These are phyloP conservation scores for Beauveria brongniartii DNA, from an alignment of 2,329 filamentous ascomycete species.

Conservation along the genomic window DNA sequence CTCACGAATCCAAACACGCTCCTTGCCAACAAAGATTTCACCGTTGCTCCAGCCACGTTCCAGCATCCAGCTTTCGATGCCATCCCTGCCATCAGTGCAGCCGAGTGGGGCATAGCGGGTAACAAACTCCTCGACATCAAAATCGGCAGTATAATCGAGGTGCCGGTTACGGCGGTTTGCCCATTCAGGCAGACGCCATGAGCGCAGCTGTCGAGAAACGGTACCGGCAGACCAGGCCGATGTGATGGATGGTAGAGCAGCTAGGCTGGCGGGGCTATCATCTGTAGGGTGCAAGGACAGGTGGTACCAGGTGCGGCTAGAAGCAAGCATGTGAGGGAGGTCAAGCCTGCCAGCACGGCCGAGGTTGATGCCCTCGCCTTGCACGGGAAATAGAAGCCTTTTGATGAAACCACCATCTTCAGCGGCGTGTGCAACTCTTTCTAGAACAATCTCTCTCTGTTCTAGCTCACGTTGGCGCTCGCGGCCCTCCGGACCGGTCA, in stretches of 20 bases:
- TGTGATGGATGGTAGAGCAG: slow-evolving; percentile 62
- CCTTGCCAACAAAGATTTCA: slow-evolving; percentile 82
- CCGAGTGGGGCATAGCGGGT: slow-evolving; percentile 75
- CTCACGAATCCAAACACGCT: slow-evolving; percentile 94
- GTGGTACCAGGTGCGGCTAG: slow-evolving; percentile 93
- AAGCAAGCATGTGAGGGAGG: slow-evolving; percentile 62
- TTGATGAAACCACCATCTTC: slow-evolving; percentile 78
- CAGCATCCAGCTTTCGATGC: slow-evolving; percentile 87
- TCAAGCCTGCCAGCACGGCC: slow-evolving; percentile 75
- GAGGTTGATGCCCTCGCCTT: slow-evolving; percentile 70
- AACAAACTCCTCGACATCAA: slow-evolving; percentile 86
- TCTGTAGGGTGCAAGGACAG: slow-evolving; percentile 87
- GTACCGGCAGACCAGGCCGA: slow-evolving; percentile 88
- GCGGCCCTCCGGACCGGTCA: slow-evolving; percentile 55
- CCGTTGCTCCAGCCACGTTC: slow-evolving; percentile 98
- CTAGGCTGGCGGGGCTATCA: slow-evolving; percentile 66
- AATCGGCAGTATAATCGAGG: slow-evolving; percentile 93
- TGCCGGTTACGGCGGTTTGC: slow-evolving; percentile 85
- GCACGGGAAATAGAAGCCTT: slow-evolving; percentile 70
- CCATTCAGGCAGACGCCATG: slow-evolving; percentile 95
- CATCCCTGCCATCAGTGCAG: slow-evolving; percentile 83
- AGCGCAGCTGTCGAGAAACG: slow-evolving; percentile 83
- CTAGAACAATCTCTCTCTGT: slow-evolving; percentile 71
- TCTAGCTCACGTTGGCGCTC: slow-evolving; percentile 75
- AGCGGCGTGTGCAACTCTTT: slow-evolving; percentile 76